Evolutionary conservation across 2,329 filamentous ascomycete species (phyloP).

Genomic region (Fusarium chuoi): DNA sequence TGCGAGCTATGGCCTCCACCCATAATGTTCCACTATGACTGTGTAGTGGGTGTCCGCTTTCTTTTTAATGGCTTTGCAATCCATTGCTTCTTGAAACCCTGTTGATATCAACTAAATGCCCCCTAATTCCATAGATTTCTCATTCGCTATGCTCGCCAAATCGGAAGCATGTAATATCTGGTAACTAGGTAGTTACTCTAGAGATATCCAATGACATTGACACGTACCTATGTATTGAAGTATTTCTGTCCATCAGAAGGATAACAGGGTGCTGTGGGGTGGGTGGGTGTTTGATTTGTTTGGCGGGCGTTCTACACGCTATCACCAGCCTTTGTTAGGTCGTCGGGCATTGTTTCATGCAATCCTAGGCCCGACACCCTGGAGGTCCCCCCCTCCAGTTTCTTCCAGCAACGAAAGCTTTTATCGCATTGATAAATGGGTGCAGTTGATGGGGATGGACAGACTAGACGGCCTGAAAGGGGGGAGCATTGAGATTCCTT

Average conservation of each 20-base stretch:
- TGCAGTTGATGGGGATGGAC: not conserved
- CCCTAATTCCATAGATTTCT: not conserved
- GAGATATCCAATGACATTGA: constrained; percentile 16
- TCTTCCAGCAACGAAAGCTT: not conserved
- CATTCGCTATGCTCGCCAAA: constrained; percentile 29
- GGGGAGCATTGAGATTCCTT: constrained; percentile 11
- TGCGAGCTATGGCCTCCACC: constrained; percentile 5
- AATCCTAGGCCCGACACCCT: not conserved
- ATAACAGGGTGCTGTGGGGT: not conserved
- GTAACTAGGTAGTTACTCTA: not conserved
- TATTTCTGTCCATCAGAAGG: not conserved
- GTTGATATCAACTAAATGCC: not conserved
- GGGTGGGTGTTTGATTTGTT: constrained; percentile 1
- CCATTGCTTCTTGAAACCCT: constrained; percentile 22
- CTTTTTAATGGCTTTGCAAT: constrained; percentile 14
- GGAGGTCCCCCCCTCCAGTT: not conserved
- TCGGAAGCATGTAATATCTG: constrained; percentile 1
- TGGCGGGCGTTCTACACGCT: constrained; percentile 17
- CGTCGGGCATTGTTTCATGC: constrained; percentile 7
- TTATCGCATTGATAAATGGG: constrained; percentile 7
- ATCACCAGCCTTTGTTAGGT: constrained; percentile 5
- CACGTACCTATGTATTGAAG: not conserved
- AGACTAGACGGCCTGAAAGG: not conserved
- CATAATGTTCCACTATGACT: constrained; percentile 1
- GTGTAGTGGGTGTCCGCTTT: not conserved